Evolutionary conservation across 805 yeast genomes (phyloP).

Genomic region (Peterozyma toletana): DNA sequence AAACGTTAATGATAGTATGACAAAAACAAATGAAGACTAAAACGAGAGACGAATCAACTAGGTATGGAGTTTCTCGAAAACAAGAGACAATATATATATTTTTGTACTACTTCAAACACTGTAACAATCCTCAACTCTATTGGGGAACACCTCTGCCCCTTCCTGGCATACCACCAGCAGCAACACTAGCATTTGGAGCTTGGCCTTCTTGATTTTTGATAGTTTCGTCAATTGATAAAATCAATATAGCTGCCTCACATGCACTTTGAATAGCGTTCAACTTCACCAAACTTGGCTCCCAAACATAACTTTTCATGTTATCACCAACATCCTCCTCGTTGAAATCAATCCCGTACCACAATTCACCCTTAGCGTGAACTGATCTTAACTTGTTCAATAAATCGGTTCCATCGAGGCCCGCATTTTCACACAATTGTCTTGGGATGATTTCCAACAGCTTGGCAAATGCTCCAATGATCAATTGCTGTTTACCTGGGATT

Average conservation of each 20-base stretch:
- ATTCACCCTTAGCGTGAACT: constrained; percentile 90
- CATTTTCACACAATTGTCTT: constrained; percentile 95
- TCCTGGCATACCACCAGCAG: constrained; percentile 37
- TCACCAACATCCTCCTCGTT: constrained; percentile 75
- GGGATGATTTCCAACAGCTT: constrained; percentile 94
- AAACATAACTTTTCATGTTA: constrained; percentile 79
- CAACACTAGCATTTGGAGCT: constrained; percentile 40
- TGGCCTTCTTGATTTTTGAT: constrained; percentile 65
- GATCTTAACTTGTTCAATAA: constrained; percentile 83
- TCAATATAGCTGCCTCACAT: constrained; percentile 91
- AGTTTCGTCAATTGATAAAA: constrained; percentile 95
- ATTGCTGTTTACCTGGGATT: constrained; percentile 93
- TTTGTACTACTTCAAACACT: no score
- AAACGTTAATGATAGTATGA: no score
- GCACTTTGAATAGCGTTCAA: constrained; percentile 92
- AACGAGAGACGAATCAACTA: no score
- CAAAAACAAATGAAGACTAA: no score
- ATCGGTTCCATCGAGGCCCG: constrained; percentile 98
- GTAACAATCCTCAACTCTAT: no score
- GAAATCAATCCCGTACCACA: constrained; percentile 91
- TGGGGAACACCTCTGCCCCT: constrained; percentile 70
- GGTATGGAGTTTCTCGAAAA: no score
- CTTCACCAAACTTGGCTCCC: constrained; percentile 98
- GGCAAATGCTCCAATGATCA: constrained; percentile 88
- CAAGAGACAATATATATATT: no score